Conservation (phyloP, 495 filamentous ascomycete species). For the Xylaria telfairii region DNA sequence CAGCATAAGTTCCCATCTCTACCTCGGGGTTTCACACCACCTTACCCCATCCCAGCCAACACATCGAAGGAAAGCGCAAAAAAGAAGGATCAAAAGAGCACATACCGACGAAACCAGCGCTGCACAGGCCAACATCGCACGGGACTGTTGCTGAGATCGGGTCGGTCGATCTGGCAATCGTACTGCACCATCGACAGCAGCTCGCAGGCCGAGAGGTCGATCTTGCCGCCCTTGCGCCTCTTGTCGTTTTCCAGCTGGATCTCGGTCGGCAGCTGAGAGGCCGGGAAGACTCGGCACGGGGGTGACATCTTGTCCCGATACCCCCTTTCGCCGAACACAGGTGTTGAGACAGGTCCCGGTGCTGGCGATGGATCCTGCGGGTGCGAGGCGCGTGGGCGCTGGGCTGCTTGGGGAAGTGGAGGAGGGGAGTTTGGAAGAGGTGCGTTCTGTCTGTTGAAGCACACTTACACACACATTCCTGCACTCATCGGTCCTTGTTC, state of each 20-base stretch:
- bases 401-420: constrained; percentile 69
- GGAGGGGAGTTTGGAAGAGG: constrained; percentile 69
- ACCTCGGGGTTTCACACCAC: neutral
- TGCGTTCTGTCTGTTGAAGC: constrained; percentile 44
- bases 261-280: constrained; percentile 54
- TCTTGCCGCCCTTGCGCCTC: constrained; percentile 54
- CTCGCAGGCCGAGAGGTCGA: constrained; percentile 72
- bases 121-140: constrained; percentile 77
- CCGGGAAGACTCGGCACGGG: constrained; percentile 61
- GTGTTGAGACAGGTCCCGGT: neutral
- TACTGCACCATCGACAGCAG: constrained; percentile 84
- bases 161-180: constrained; percentile 68
- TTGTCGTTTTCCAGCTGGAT: constrained; percentile 58
- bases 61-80: neutral
- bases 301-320: constrained; percentile 60
- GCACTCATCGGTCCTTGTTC: neutral
- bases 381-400: constrained; percentile 56
- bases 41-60: neutral
- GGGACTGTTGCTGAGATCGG: constrained; percentile 56
- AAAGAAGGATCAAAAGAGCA: constrained; percentile 10
- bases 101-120: constrained; percentile 81
- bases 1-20: neutral
- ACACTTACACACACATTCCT: neutral
- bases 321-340: neutral
- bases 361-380: constrained; percentile 29